These are phyloP conservation scores for Scleroderma citrinum DNA, from an alignment of 768 basidiomycete species.

Conservation along the genomic window DNA sequence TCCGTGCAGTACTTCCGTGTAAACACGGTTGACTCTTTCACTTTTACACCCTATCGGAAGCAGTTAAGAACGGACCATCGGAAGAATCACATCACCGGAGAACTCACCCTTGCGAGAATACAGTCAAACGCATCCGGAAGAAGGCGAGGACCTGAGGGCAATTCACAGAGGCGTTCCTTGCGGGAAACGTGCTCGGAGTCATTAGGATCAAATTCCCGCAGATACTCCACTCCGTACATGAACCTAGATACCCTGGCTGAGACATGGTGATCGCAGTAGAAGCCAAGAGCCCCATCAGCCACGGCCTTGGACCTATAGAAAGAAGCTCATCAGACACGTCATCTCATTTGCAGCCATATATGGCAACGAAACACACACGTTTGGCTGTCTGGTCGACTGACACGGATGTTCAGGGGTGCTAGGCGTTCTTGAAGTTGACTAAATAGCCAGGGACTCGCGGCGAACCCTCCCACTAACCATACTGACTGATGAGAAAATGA, in stretches of 20 bases:
- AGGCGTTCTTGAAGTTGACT: slow-evolving; percentile 68
- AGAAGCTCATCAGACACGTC: slow-evolving; percentile 3
- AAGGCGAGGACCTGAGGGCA: slow-evolving; percentile 73
- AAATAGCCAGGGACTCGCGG: slow-evolving; percentile 78
- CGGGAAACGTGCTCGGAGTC: slow-evolving; percentile 64
- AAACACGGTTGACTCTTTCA: slow-evolving; percentile 78
- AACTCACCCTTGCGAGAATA: slow-evolving; percentile 57
- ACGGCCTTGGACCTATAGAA: slow-evolving; percentile 72
- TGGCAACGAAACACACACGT: slow-evolving; percentile 42
- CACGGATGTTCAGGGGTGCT: slow-evolving; percentile 45
- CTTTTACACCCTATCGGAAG: slow-evolving; percentile 52
- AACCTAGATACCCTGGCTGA: slow-evolving; percentile 75
- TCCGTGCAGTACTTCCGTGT: slow-evolving; percentile 80
- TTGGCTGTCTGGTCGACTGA: slow-evolving; percentile 74
- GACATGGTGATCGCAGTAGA: slow-evolving; percentile 81
- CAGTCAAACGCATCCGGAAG: slow-evolving; percentile 81
- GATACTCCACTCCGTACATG: slow-evolving; percentile 79
- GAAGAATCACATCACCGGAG: neutral
- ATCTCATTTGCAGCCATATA: neutral
- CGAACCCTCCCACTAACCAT: slow-evolving; percentile 80
- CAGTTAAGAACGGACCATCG: slow-evolving; percentile 6
- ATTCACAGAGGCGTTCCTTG: slow-evolving; percentile 60
- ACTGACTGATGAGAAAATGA: slow-evolving; percentile 48
- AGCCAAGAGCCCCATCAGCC: slow-evolving; percentile 78
- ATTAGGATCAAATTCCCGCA: slow-evolving; percentile 58